Base-by-base conservation (phyloP, 2,329 filamentous ascomycete species). In the Hortaea sp. region DNA sequence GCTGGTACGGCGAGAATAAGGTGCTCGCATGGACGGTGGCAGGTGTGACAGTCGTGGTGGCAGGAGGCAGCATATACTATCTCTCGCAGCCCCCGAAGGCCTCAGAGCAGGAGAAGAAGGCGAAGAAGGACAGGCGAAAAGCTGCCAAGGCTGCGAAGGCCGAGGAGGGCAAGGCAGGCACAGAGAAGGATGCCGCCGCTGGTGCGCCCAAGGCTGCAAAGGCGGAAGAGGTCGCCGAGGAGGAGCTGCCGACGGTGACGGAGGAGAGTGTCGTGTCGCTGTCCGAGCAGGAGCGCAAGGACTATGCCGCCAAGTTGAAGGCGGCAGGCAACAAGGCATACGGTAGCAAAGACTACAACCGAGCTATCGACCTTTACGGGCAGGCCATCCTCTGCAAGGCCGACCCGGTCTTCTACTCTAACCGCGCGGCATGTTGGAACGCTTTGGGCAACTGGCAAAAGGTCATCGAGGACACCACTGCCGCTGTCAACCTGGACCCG, bases 361-460 rank as follows among this genome's bases (percentile, higher is more conserved):
- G 80, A 60, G 92, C 92, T 56, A 98, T 98, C 63, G 85, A 89
- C 4, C 81, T 98, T 32, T 98, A 98, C 71, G 86, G 86, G 56
- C 87, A 94, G 72, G 92, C 92, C 43, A 94, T 98, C 59, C 73
- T 97, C 43, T 97, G 92, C 83, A 94, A 92, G 72, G 84, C 89
- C 48, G 92, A 98, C 63, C 88, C 92, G 30, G 89, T 98, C 66
- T 98, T 92, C 76, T 98, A 94, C 77, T 97, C 92, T 53, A 98
- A 98, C 77, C 85, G 92, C 59, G 92, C 92, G 48, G 92, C 92
- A 45, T 98, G 92, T 77, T 94, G 88, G 73, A 97, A 95, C 66
- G 88, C 92, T 55, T 81, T 92, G 63, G 82, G 81, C 54, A 78
- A 95, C 60, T 98, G 90, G 88, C 84, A 94, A 42, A 90, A 92